phyloP scores from a whole-genome alignment of 805 yeast species.

The Yarrowia sp. region DNA sequence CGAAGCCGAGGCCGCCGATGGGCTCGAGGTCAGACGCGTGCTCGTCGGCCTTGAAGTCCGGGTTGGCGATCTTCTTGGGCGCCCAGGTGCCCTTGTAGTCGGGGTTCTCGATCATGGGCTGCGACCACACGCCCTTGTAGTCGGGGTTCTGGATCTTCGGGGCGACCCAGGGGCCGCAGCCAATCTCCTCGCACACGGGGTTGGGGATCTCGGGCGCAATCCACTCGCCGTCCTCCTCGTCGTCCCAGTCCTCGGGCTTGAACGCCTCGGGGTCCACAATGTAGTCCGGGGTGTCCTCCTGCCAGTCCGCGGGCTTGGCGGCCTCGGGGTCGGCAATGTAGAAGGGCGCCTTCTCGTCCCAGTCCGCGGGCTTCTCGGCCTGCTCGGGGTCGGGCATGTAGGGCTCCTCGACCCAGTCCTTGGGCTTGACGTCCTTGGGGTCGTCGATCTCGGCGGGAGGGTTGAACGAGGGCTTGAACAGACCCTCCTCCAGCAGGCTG shows the following conservation, averaged over 20 bases:
- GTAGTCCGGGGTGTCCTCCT: conserved; percentile 55
- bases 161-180: conserved; percentile 75
- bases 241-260: conserved; percentile 82
- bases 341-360: conserved; percentile 72
- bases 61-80: conserved; percentile 63
- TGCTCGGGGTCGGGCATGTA: conserved; percentile 65
- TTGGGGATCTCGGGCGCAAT: conserved; percentile 64
- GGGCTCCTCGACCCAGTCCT: conserved; percentile 74
- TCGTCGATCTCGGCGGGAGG: conserved; percentile 67
- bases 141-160: conserved; percentile 63
- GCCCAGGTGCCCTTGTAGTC: conserved; percentile 73
- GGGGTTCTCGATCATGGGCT: conserved; percentile 67
- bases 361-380: conserved; percentile 71
- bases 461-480: conserved; percentile 62
- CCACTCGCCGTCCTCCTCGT: conserved; percentile 88
- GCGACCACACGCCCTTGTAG: conserved; percentile 73
- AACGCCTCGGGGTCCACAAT: conserved; percentile 66
- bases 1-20: conserved; percentile 79
- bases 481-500: conserved; percentile 53
- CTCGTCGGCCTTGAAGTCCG: conserved; percentile 56
- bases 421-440: conserved; percentile 61
- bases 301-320: conserved; percentile 75
- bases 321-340: conserved; percentile 67
- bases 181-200: conserved; percentile 61
- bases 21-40: conserved; percentile 59